Evolutionary conservation across 495 filamentous ascomycete species (phyloP).

Genomic region (Tuber aestivum): DNA sequence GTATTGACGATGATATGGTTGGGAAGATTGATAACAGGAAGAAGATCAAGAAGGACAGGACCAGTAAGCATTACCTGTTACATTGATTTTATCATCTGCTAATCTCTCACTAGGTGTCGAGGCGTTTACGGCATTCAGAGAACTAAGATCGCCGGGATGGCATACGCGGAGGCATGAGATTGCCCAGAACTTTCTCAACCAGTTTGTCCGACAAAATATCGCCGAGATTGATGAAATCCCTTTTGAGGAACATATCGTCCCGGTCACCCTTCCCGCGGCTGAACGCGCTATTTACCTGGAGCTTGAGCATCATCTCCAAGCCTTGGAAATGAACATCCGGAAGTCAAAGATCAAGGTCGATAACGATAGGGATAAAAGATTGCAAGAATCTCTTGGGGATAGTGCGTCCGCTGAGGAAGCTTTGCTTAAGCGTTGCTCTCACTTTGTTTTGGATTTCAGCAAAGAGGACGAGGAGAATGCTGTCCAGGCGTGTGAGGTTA

Average conservation of each 20-base stretch:
- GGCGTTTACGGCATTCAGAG: constrained; percentile 48
- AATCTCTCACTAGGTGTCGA: constrained; percentile 45
- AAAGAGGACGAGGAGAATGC: constrained; percentile 42
- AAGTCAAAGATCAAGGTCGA: constrained; percentile 43
- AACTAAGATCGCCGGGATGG: constrained; percentile 50
- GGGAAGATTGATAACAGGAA: constrained; percentile 44
- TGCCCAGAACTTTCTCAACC: constrained; percentile 53
- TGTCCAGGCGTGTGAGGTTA: constrained; percentile 42
- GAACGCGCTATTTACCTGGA: constrained; percentile 50
- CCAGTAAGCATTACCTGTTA: constrained; percentile 39
- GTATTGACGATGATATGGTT: constrained; percentile 49
- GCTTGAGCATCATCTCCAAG: constrained; percentile 47
- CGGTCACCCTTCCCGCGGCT: constrained; percentile 44
- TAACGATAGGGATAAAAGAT: constrained; percentile 45
- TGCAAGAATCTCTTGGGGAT: constrained; percentile 47
- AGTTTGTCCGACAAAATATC: constrained; percentile 52
- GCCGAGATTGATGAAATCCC: constrained; percentile 49
- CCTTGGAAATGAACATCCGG: constrained; percentile 46
- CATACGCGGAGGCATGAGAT: constrained; percentile 48
- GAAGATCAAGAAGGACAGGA: constrained; percentile 42
- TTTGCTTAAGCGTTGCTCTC: constrained; percentile 49
- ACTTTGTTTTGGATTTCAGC: constrained; percentile 43
- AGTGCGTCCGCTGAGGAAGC: constrained; percentile 48
- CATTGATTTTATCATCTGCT: constrained; percentile 16
- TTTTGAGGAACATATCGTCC: constrained; percentile 43